Percentiles rank a stretch among this genome's conserved stretches.
These are phyloP conservation scores for Tuber microsphaerosporum DNA, from an alignment of 495 filamentous ascomycete genomes.

Conservation along the genomic window DNA sequence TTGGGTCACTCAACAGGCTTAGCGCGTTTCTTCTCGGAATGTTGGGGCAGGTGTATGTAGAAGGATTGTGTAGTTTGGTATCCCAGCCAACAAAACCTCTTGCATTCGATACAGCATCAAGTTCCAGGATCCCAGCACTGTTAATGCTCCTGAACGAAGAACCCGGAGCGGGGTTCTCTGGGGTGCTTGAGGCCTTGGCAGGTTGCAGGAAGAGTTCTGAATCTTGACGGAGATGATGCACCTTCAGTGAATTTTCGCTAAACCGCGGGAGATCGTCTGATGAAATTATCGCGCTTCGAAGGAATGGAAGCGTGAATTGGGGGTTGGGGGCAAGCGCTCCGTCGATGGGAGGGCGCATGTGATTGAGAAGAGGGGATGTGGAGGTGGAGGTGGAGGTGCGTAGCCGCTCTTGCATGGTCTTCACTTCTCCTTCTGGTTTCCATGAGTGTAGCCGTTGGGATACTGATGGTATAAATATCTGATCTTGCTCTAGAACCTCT, in stretches of 20 bases:
- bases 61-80: not conserved
- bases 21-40: not conserved
- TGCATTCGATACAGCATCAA: constrained; percentile 13
- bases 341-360: constrained; percentile 25
- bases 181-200: not conserved
- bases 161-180: not conserved
- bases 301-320: constrained; percentile 2
- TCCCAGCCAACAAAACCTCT: not conserved
- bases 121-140: constrained; percentile 21
- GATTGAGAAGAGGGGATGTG: constrained; percentile 18
- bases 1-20: not conserved
- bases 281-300: constrained; percentile 9
- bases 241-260: constrained; percentile 3
- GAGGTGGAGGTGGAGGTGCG: constrained; percentile 33
- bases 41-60: constrained; percentile 1
- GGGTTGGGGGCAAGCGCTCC: constrained; percentile 17
- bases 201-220: constrained; percentile 32
- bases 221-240: constrained; percentile 29
- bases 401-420: constrained; percentile 4
- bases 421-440: not conserved
- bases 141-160: constrained; percentile 15
- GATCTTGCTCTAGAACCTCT: constrained; percentile 15
- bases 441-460: constrained; percentile 24
- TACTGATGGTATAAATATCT: constrained; percentile 24
- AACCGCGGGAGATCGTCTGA: not conserved